These are phyloP conservation scores for Ascocoryne sarcoides DNA, from an alignment of 2,329 filamentous ascomycete genomes.

Conservation along the genomic window DNA sequence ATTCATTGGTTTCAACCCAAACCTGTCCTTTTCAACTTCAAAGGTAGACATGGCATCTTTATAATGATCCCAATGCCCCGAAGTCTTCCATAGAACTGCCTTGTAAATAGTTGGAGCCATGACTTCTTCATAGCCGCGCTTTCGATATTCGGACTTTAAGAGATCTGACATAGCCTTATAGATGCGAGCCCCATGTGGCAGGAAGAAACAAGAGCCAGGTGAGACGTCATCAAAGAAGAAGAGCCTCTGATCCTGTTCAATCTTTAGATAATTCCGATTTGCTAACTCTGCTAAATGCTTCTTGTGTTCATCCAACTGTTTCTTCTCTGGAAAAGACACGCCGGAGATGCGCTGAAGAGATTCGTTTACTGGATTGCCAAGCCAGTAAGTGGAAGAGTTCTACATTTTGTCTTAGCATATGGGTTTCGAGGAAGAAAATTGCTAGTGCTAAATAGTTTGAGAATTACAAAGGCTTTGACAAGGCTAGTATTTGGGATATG, in stretches of 20 bases:
- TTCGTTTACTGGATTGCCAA: conserved; percentile 88
- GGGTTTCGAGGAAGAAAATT: no score
- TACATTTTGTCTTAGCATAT: no score
- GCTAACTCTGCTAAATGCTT: conserved; percentile 94
- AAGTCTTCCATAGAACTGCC: conserved; percentile 83
- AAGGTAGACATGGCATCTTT: conserved; percentile 95
- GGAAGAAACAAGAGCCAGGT: conserved; percentile 83
- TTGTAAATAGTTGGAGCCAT: conserved; percentile 97
- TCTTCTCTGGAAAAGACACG: conserved; percentile 94
- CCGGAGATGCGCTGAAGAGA: conserved; percentile 94
- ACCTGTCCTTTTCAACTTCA: conserved; percentile 71
- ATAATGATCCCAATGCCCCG: conserved; percentile 90
- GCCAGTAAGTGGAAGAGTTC: conserved; percentile 71
- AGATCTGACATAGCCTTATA: conserved; percentile 82
- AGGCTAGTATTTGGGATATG: conserved; percentile 90
- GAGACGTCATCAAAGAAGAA: conserved; percentile 95
- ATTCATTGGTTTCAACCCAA: conserved; percentile 97
- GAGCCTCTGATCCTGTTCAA: conserved; percentile 90
- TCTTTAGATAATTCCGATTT: conserved; percentile 88
- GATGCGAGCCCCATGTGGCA: conserved; percentile 87
- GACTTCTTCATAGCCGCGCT: conserved; percentile 89
- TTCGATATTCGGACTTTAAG: conserved; percentile 81
- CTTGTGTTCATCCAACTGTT: conserved; percentile 84
- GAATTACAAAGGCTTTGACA: conserved; percentile 89
- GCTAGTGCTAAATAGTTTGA: no score